A percentile compares a stretch with the other conserved stretches of the same genome.
Evolutionary conservation across 2,329 filamentous ascomycete genomes (phyloP).

Genomic region (Thelonectria blattea): DNA sequence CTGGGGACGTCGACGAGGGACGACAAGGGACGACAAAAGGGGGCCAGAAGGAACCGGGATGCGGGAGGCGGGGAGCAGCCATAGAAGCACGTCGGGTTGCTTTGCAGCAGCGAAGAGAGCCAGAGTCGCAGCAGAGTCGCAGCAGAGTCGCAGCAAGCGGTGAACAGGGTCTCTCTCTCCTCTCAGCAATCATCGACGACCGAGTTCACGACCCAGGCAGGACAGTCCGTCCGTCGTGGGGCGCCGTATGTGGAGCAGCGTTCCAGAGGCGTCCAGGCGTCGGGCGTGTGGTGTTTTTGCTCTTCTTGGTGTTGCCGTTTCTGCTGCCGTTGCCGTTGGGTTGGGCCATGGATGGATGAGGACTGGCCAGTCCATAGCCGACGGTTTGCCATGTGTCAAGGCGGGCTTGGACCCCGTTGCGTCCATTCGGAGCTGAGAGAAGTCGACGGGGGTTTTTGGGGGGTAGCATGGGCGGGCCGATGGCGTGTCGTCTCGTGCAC

Average conservation of each 20-base stretch:
- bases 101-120: conserved; percentile 26
- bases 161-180: conserved; percentile 22
- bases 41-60: conserved; percentile 31
- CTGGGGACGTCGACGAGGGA: conserved; percentile 33
- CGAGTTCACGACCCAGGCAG: conserved; percentile 17
- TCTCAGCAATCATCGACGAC: conserved; percentile 7
- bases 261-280: conserved; percentile 14
- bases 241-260: conserved; percentile 11
- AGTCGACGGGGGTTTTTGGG: conserved; percentile 25
- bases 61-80: conserved; percentile 25
- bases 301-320: not conserved
- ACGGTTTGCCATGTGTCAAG: conserved; percentile 27
- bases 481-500: conserved; percentile 25
- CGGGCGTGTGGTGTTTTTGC: conserved; percentile 6
- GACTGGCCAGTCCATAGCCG: conserved; percentile 8
- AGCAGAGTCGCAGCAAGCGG: conserved; percentile 28
- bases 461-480: conserved; percentile 20
- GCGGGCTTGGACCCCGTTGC: conserved; percentile 12
- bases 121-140: too few species aligned
- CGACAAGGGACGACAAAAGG: conserved; percentile 29
- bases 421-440: conserved; percentile 22
- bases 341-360: not conserved
- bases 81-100: conserved; percentile 25
- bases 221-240: conserved; percentile 4
- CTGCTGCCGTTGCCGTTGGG: not conserved